phyloP scores from a whole-genome alignment of 2,329 filamentous ascomycete genomes.

The Trichoderma sp. region DNA sequence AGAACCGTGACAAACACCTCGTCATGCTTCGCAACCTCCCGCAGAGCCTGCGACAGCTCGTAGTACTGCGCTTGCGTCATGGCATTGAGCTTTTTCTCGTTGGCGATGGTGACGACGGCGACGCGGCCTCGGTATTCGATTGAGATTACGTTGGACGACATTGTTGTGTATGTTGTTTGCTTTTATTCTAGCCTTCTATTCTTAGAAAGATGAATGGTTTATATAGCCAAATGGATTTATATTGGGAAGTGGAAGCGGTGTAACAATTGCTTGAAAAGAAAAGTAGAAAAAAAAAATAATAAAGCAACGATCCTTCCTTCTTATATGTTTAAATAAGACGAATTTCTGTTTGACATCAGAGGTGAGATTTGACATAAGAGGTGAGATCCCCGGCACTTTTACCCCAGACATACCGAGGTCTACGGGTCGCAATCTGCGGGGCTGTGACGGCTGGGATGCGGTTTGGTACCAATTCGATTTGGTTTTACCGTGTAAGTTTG shows the following conservation, averaged over 20 bases:
- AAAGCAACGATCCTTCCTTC: not conserved
- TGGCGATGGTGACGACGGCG: conserved; percentile 80
- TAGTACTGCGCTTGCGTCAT: conserved; percentile 72
- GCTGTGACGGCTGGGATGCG: not conserved
- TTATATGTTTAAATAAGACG: not conserved
- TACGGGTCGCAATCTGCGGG: conserved; percentile 7
- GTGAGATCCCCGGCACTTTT: not conserved
- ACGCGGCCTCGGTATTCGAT: conserved; percentile 42
- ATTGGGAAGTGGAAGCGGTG: no score
- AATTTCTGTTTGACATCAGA: not conserved
- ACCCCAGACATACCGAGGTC: conserved; percentile 15
- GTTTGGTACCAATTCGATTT: not conserved
- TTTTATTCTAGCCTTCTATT: not conserved
- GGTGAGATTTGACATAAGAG: not conserved
- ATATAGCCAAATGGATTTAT: not conserved
- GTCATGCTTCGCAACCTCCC: conserved; percentile 72
- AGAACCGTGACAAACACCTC: conserved; percentile 83
- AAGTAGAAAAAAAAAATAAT: not conserved
- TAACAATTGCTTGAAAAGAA: not conserved
- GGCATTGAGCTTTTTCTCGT: conserved; percentile 83
- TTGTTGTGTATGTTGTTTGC: not conserved
- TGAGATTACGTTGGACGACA: conserved; percentile 29
- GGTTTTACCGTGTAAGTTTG: not conserved
- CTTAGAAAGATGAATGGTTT: not conserved
- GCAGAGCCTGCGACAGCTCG: conserved; percentile 66